phyloP scores from a whole-genome alignment of 1,284 basidiomycete genomes.

The Peniophora sp. region DNA sequence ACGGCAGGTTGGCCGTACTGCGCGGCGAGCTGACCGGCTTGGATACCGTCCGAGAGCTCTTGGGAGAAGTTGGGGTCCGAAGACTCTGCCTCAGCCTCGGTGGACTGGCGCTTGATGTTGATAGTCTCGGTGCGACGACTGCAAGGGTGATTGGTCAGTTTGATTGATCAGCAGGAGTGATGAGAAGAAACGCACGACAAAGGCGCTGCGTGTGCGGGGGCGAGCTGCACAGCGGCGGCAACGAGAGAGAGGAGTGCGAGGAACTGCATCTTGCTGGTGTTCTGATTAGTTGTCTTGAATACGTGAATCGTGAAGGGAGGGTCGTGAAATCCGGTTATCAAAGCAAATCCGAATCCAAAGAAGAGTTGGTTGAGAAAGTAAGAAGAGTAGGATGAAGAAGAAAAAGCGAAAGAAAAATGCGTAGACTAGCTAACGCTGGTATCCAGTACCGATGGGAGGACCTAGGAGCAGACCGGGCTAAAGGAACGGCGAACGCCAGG shows the following conservation, averaged over 20 bases:
- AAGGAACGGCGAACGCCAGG: neutral
- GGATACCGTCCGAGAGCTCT: too few species aligned
- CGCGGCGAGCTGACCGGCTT: too few species aligned
- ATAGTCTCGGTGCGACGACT: neutral
- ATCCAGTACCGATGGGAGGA: neutral
- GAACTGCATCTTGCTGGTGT: neutral
- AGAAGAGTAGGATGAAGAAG: neutral
- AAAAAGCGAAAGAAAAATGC: neutral
- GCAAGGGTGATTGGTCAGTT: neutral
- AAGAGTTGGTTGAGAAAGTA: neutral
- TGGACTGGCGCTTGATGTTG: neutral
- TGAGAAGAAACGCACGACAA: neutral
- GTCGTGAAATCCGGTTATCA: neutral
- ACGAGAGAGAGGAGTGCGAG: neutral
- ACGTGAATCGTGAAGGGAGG: neutral
- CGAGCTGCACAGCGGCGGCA: neutral
- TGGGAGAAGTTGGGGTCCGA: neutral
- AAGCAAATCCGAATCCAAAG: neutral
- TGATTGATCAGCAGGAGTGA: too few species aligned
- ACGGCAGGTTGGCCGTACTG: too few species aligned
- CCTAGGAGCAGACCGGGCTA: conserved; percentile 1
- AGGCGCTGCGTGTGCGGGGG: neutral
- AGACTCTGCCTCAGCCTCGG: neutral
- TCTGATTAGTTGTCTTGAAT: neutral
- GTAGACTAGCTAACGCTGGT: neutral